Evolutionary conservation across 2,329 filamentous ascomycete genomes (phyloP).

Genomic region (Colletotrichum sp.): DNA sequence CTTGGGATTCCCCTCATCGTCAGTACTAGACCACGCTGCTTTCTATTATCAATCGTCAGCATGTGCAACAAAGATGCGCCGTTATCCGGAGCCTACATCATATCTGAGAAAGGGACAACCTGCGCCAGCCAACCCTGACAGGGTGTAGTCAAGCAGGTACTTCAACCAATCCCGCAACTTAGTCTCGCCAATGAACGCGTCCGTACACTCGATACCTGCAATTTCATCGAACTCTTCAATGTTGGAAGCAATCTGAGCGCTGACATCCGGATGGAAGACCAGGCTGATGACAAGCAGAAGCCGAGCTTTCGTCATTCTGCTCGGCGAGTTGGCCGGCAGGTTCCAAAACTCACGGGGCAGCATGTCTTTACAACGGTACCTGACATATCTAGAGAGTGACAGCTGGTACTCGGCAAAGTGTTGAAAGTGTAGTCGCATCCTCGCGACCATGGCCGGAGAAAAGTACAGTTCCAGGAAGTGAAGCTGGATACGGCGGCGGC

Average conservation of each 20-base stretch:
- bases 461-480: not conserved
- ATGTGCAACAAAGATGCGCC: not conserved
- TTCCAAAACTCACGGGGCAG: not conserved
- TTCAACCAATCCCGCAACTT: rapidly evolving
- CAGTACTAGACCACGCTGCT: not conserved
- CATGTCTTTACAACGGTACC: not conserved
- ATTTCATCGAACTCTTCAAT: not conserved
- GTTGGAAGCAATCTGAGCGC: not conserved
- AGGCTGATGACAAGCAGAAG: not conserved
- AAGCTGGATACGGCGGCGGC: not conserved
- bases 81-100: not conserved
- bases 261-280: not conserved
- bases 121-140: not conserved
- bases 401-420: not conserved
- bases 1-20: not conserved
- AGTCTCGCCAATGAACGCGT: not conserved
- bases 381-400: not conserved
- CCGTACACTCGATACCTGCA: not conserved
- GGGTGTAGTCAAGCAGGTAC: not conserved
- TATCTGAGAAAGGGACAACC: not conserved
- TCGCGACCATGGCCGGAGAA: not conserved
- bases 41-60: not conserved
- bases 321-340: not conserved
- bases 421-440: not conserved
- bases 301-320: not conserved